Evolutionary conservation across 2,329 filamentous ascomycete species (phyloP), one percentile per base, ranked within the genome.

Genomic region (Acarospora socialis): DNA sequence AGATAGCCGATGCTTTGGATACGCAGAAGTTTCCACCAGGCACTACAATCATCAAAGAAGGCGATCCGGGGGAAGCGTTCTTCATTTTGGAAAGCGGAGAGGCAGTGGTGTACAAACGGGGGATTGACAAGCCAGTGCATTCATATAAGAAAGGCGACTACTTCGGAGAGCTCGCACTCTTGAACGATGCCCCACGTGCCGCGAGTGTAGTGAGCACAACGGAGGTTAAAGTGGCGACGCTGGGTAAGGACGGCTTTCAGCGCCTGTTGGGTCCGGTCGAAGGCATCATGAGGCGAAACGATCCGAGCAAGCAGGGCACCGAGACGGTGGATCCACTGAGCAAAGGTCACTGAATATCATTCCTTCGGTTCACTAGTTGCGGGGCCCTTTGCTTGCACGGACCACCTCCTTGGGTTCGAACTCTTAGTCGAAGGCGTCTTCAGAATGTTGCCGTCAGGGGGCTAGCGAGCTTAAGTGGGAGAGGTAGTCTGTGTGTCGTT

Each of bases 1-100:
- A 98, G 66, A 94, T 98, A 53, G 87, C 90, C 39, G 90, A 95
- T 57, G 87, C 90, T 2, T 66, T 98, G 35, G 86, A 95, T 54
- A 90, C 86, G 7, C 74, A 78, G 53, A 94, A 92, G 50, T 92
- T 78, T 53, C 68, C 78, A 0, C 61, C 76, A 5, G 82, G 81
- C 14, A 71, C 76, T n/a, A 70, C 70, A 31, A 92, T 98, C 52
- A 95, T 98, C 57, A 68, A 65, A 36, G 83, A 95, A 57, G 90
- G 90, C 32, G 90, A 95, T 52, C 80, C 78, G 0, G 90, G 90
- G 34, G 75, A 92, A 50, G 77, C 81, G 1, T 95, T 98, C 59
- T 98, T 81, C 58, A 73, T 95, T 26, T 65, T 95, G 28, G 90
- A 94, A 56, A 71, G 69, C 18, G 90, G 90, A 23, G 77, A 87